phyloP scores from a whole-genome alignment of 257 asterid species.

The Solanum infundibuliforme region DNA sequence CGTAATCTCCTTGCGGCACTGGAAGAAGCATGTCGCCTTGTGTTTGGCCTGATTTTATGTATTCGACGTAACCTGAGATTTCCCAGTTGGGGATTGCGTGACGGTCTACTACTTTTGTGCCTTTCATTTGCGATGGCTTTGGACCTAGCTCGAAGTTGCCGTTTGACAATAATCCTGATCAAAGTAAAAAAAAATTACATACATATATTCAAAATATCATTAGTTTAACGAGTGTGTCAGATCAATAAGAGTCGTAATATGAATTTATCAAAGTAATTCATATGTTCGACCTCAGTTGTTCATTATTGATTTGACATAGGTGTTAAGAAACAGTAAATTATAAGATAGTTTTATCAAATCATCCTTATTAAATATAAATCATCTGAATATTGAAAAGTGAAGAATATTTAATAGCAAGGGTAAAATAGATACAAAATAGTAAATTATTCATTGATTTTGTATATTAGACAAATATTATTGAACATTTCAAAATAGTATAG shows the following conservation, averaged over 20 bases:
- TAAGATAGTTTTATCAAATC: too few species aligned
- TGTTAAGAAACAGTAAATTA: too few species aligned
- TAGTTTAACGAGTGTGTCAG: not conserved
- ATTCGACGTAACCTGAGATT: constrained; percentile 5
- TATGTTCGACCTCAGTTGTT: too few species aligned
- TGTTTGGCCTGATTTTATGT: constrained; percentile 9
- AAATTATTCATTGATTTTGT: too few species aligned
- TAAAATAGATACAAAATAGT: accelerated
- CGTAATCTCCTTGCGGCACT: constrained; percentile 13
- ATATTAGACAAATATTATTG: accelerated
- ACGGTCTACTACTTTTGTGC: not conserved
- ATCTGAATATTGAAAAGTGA: too few species aligned
- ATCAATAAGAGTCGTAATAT: too few species aligned
- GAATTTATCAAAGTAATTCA: too few species aligned
- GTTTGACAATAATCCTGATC: constrained; percentile 9
- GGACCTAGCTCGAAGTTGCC: constrained; percentile 15
- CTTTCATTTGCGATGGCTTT: not conserved
- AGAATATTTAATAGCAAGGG: too few species aligned
- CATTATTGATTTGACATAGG: too few species aligned
- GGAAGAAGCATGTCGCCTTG: constrained; percentile 14
- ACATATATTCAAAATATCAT: not conserved
- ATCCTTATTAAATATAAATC: too few species aligned
- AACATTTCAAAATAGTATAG: too few species aligned
- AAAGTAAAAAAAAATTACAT: not conserved
- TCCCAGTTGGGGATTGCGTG: constrained; percentile 13